These are phyloP conservation scores for Magnolia changhungtana DNA, from an alignment of 164 flowering plant genomes.

Conservation along the genomic window DNA sequence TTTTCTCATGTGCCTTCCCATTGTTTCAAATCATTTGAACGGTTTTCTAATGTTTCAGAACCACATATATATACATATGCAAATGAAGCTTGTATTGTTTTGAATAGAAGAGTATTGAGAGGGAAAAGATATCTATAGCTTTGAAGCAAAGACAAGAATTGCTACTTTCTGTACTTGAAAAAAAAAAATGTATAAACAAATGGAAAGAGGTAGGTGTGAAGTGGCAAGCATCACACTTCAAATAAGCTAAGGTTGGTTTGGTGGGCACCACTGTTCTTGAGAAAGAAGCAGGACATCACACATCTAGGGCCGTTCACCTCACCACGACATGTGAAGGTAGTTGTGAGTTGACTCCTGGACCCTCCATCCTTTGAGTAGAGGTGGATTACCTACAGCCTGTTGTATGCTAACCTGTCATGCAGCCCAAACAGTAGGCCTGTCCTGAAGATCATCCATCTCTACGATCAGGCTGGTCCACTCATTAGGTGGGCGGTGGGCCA, in stretches of 20 bases:
- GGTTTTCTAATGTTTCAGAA: background rate
- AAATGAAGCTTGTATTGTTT: background rate
- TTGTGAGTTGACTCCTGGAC: background rate
- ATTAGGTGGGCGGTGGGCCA: too few species aligned
- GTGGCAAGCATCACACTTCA: background rate
- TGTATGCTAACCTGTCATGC: too few species aligned
- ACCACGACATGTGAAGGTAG: background rate
- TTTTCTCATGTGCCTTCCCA: background rate
- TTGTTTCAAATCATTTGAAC: background rate
- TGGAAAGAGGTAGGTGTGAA: background rate
- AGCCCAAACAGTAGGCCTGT: too few species aligned
- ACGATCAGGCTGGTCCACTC: too few species aligned
- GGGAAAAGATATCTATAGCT: background rate
- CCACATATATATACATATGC: background rate
- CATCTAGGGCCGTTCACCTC: background rate
- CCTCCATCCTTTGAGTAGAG: background rate
- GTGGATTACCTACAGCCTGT: too few species aligned
- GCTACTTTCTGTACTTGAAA: background rate
- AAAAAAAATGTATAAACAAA: background rate
- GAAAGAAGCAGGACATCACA: background rate
- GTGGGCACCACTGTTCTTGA: background rate
- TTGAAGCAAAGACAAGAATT: conserved; percentile 12
- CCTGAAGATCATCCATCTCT: too few species aligned
- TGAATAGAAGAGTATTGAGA: background rate
- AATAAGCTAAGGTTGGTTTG: background rate